Evolutionary conservation across 805 yeast genomes (phyloP).

Genomic region (Wickerhamiella shivajii): DNA sequence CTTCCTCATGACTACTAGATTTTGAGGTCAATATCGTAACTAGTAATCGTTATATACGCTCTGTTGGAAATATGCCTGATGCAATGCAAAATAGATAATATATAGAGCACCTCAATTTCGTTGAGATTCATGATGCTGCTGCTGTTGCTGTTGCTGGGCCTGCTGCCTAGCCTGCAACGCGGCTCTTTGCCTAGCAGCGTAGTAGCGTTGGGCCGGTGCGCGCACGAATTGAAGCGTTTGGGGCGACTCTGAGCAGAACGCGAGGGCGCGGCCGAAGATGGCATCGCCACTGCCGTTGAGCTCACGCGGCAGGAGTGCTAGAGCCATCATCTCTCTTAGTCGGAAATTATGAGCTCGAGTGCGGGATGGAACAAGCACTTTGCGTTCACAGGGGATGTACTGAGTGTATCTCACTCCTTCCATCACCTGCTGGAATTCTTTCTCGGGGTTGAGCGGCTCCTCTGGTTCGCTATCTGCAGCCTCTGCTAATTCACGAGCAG

Average conservation of each 20-base stretch:
- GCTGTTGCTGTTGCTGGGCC: constrained; percentile 8
- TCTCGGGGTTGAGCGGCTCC: constrained; percentile 50
- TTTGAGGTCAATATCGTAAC: background rate
- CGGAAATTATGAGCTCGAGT: constrained; percentile 61
- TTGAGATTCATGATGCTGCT: background rate
- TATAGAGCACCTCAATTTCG: background rate
- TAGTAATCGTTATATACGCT: background rate
- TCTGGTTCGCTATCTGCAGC: constrained; percentile 29
- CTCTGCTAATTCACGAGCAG: constrained; percentile 24
- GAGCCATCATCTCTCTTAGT: constrained; percentile 89
- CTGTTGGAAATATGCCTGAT: background rate
- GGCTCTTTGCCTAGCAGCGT: constrained; percentile 14
- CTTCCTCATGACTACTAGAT: constrained; percentile 3
- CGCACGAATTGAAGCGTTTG: constrained; percentile 30
- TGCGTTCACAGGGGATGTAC: constrained; percentile 55
- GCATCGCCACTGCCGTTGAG: constrained; percentile 34
- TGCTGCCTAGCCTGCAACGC: constrained; percentile 2
- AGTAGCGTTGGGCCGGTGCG: constrained; percentile 23
- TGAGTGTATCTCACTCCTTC: constrained; percentile 59
- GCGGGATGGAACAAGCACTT: constrained; percentile 53
- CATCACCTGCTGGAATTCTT: constrained; percentile 81
- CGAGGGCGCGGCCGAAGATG: constrained; percentile 66
- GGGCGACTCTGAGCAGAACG: constrained; percentile 57
- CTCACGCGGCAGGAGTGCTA: constrained; percentile 41
- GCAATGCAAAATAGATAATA: background rate